phyloP scores from a whole-genome alignment of 495 filamentous ascomycete species.

The Podospora comata region DNA sequence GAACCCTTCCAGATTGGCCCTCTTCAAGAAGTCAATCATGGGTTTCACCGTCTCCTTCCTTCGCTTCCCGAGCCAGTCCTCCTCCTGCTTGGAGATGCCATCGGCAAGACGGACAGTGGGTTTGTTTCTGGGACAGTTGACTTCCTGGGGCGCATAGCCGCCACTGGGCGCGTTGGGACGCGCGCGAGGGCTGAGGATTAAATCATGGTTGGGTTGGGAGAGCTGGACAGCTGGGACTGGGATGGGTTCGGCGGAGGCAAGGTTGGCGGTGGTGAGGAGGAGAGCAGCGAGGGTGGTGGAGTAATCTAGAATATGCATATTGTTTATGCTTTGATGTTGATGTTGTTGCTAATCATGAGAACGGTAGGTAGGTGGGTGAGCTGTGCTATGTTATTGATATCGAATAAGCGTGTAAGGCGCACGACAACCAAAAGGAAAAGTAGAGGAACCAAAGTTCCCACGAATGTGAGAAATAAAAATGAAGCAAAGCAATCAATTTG shows the following conservation, averaged over 20 bases:
- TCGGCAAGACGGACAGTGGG: conserved; percentile 52
- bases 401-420: too few relatives aligned
- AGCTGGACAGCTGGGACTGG: neutral
- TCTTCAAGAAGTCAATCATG: conserved; percentile 69
- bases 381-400: too few relatives aligned
- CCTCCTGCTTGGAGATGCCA: conserved; percentile 63
- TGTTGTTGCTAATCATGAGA: neutral
- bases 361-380: neutral
- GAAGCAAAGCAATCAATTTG: neutral
- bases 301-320: neutral
- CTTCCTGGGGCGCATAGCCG: conserved; percentile 52
- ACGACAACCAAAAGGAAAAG: neutral
- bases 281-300: conserved; percentile 1
- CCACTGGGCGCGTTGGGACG: conserved; percentile 55
- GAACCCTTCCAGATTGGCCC: conserved; percentile 71
- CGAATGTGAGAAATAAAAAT: neutral
- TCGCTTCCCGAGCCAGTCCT: conserved; percentile 57
- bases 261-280: conserved; percentile 12
- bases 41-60: conserved; percentile 58
- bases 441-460: neutral
- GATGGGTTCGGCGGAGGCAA: conserved; percentile 24
- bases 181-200: conserved; percentile 33
- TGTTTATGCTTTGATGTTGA: neutral
- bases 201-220: conserved; percentile 5
- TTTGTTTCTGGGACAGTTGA: conserved; percentile 49